Base-by-base conservation (phyloP, 306 rosid species). In the Dalbergia cochinchinensis region DNA sequence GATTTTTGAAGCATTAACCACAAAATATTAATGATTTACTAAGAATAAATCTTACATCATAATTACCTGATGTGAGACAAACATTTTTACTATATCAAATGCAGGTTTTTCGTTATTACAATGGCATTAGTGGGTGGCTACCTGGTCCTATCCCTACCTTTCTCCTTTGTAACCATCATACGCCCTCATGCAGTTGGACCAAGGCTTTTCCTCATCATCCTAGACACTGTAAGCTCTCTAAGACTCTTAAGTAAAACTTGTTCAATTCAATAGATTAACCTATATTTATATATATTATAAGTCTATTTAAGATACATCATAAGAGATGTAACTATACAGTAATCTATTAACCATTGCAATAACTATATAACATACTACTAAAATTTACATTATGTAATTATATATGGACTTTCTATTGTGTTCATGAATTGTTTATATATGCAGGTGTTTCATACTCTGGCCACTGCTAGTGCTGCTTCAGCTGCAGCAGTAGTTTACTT, bases 81-180 rank as follows among this genome's bases (percentile, higher is more conserved):
- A 8, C 45, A 41, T 41, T 41, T 41, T 41, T 0, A 41, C 5
- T 41, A 41, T 41, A 48, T 10, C 12, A 47, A 82, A 69, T 86
- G 91, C 94, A 94, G 99, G 91, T 94, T 94, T 78, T 92, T 94
- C 35, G 85, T 94, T 5, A 87, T 94, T 34, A 88, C 89, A 35
- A 92, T 92, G 97, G 85, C 92, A 15, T 26, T 95, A 3, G 97
- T 95, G 47, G 82, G 82, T n/a, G 98, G 97, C 37, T 95, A 95
- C 88, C 65, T 92, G 6, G 97, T 88, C 58, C 94, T 95, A 2
- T 95, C 99, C 13, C 79, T 95, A 5, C 99, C 97, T 33, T 83
- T 95, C 76, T 91, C 99, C 59, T 65, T 92, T 0, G 89, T 95
- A 7, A 39, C 90, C 65, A 91, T 95, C 19, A 57, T 92, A 22